Evolutionary conservation across 1,284 basidiomycete genomes (phyloP).

Genomic region (Ganoderma boninense): DNA sequence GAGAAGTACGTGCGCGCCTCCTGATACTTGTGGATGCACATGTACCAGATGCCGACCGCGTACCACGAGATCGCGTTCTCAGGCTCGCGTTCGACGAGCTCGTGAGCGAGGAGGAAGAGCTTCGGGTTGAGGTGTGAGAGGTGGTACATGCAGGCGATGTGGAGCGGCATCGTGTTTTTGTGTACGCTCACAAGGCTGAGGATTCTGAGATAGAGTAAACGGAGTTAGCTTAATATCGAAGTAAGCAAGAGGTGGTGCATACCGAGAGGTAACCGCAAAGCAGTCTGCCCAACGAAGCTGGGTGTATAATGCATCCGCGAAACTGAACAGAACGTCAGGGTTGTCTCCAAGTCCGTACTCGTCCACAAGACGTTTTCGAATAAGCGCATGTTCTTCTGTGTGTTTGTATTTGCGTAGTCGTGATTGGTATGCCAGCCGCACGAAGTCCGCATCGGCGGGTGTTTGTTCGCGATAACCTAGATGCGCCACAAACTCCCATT

Average conservation of each 20-base stretch:
- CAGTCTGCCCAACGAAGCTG: constrained; percentile 95
- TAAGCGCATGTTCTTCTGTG: constrained; percentile 80
- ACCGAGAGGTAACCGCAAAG: constrained; percentile 88
- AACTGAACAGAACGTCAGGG: constrained; percentile 90
- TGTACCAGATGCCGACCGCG: constrained; percentile 98
- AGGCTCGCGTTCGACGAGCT: constrained; percentile 93
- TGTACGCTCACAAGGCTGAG: constrained; percentile 84
- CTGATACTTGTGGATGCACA: constrained; percentile 84
- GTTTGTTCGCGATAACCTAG: constrained; percentile 87
- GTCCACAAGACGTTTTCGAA: constrained; percentile 76
- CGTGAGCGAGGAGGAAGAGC: constrained; percentile 95
- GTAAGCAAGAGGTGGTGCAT: constrained; percentile 12
- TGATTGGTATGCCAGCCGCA: constrained; percentile 91
- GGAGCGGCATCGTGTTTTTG: constrained; percentile 87
- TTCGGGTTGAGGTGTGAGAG: constrained; percentile 90
- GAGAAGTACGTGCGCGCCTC: constrained; percentile 94
- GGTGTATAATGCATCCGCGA: constrained; percentile 91
- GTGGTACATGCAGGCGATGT: constrained; percentile 98
- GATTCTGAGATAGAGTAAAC: constrained; percentile 62
- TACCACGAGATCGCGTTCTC: constrained; percentile 97
- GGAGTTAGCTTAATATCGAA: neutral
- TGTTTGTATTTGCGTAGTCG: constrained; percentile 92
- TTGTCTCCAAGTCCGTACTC: constrained; percentile 88
- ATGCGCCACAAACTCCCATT: constrained; percentile 94
- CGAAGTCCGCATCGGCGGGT: constrained; percentile 88